Percentiles rank a stretch among this genome's conserved stretches.
These are phyloP conservation scores for Ceratocystis colombiana DNA, from an alignment of 2,329 filamentous ascomycete species.

Conservation along the genomic window DNA sequence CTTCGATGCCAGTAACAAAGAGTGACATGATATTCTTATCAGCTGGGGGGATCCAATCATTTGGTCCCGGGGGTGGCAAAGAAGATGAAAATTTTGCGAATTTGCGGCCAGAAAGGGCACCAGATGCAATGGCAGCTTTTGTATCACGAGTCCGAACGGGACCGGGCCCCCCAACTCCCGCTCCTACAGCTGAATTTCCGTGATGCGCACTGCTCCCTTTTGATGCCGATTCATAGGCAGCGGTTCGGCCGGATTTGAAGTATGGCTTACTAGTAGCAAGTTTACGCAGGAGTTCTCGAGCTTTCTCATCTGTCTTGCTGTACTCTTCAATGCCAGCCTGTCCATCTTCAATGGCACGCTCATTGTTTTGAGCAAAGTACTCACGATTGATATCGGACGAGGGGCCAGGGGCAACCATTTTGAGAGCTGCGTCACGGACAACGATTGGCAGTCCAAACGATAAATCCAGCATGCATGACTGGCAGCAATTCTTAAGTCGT, in stretches of 20 bases:
- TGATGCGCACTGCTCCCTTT: slow-evolving; percentile 30
- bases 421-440: slow-evolving; percentile 88
- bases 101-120: slow-evolving; percentile 39
- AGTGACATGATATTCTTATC: slow-evolving; percentile 84
- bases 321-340: slow-evolving; percentile 78
- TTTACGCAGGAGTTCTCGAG: slow-evolving; percentile 71
- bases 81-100: slow-evolving; percentile 37
- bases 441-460: slow-evolving; percentile 92
- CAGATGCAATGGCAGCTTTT: slow-evolving; percentile 41
- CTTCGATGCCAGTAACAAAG: slow-evolving; percentile 90
- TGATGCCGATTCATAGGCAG: slow-evolving; percentile 48
- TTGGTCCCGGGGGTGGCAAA: slow-evolving; percentile 49
- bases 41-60: slow-evolving; percentile 75
- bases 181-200: slow-evolving; percentile 43
- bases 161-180: slow-evolving; percentile 54
- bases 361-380: slow-evolving; percentile 96
- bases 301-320: slow-evolving; percentile 95
- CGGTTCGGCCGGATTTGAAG: slow-evolving; percentile 72
- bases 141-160: slow-evolving; percentile 68
- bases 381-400: slow-evolving; percentile 89
- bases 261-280: slow-evolving; percentile 91
- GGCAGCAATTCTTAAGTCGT: slow-evolving; percentile 95
- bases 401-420: slow-evolving; percentile 93
- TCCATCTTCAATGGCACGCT: slow-evolving; percentile 89
- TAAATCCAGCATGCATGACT: slow-evolving; percentile 96